A percentile compares a stretch with the other conserved stretches of the same genome.
phyloP scores from a whole-genome alignment of 371 early-diverging fungal species.

The Mucor lusitanicus region DNA sequence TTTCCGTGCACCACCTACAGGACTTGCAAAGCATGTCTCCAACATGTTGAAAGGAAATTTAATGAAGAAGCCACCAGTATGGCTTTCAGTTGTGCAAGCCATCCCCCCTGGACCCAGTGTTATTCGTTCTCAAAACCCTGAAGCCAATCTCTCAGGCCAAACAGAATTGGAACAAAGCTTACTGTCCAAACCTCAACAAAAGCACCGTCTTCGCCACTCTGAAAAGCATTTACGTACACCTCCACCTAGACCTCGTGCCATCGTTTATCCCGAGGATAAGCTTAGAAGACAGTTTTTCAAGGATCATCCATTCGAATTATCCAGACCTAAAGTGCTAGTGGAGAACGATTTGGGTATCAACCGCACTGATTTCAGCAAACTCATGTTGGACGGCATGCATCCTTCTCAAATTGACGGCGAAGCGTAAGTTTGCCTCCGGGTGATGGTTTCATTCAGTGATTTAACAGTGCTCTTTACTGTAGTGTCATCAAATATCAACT shows the following conservation, averaged over 20 bases:
- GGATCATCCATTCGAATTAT: conserved; percentile 88
- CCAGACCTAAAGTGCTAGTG: conserved; percentile 66
- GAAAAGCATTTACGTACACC: conserved; percentile 59
- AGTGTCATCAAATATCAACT: conserved; percentile 81
- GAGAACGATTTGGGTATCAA: conserved; percentile 55
- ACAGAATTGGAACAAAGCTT: conserved; percentile 36
- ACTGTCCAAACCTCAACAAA: conserved; percentile 25
- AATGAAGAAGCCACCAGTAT: conserved; percentile 58
- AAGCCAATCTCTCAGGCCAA: conserved; percentile 43
- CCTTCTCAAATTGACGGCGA: conserved; percentile 65
- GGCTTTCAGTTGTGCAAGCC: conserved; percentile 62
- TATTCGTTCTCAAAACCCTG: conserved; percentile 53
- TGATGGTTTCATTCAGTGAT: neutral
- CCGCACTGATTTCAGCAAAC: conserved; percentile 48
- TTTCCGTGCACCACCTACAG: conserved; percentile 37
- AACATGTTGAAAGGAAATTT: conserved; percentile 58
- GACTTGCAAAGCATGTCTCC: conserved; percentile 47
- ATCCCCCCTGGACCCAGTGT: conserved; percentile 69
- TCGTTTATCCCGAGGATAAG: conserved; percentile 88
- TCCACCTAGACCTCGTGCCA: conserved; percentile 62
- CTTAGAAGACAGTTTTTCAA: conserved; percentile 82
- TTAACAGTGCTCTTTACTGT: conserved; percentile 1
- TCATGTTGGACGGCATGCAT: conserved; percentile 52
- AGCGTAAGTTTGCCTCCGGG: conserved; percentile 50
- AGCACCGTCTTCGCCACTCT: conserved; percentile 36